phyloP scores from a whole-genome alignment of 1,284 basidiomycete species.

The Coniferiporia weirii region DNA sequence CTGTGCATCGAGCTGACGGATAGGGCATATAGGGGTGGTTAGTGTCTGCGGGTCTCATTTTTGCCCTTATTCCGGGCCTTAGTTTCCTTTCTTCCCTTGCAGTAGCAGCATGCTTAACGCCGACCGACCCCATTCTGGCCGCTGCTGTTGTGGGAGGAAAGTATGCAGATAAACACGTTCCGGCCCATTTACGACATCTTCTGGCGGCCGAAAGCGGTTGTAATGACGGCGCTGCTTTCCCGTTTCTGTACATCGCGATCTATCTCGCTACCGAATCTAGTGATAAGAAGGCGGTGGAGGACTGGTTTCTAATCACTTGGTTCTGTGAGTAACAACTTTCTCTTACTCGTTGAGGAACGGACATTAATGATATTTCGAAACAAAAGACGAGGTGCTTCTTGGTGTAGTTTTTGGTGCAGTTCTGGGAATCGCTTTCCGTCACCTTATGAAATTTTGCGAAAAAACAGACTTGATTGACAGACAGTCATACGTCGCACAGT shows the following conservation, averaged over 20 bases:
- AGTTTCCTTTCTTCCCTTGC: conserved; percentile 84
- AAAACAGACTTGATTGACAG: conserved; percentile 87
- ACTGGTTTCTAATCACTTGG: conserved; percentile 86
- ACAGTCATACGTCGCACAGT: conserved; percentile 84
- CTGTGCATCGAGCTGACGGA: conserved; percentile 11
- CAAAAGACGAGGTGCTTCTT: conserved; percentile 74
- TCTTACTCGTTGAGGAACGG: conserved; percentile 8
- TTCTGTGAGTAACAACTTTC: conserved; percentile 51
- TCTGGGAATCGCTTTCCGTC: conserved; percentile 80
- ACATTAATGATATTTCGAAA: conserved; percentile 6
- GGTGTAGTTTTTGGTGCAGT: conserved; percentile 77
- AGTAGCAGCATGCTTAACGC: conserved; percentile 91
- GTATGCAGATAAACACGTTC: conserved; percentile 98
- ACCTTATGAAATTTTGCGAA: conserved; percentile 96
- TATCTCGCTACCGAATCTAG: conserved; percentile 78
- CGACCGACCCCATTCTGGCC: conserved; percentile 92
- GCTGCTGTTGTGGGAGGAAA: conserved; percentile 93
- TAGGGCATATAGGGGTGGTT: conserved; percentile 72
- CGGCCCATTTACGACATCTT: conserved; percentile 87
- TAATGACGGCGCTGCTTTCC: conserved; percentile 95
- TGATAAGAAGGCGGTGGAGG: conserved; percentile 62
- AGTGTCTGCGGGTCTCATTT: conserved; percentile 84
- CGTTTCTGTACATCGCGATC: conserved; percentile 90
- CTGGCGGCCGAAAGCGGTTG: conserved; percentile 90
- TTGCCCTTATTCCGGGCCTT: conserved; percentile 81